Conservation (phyloP, 2,329 filamentous ascomycete species). For the Exophiala dermatitidis region DNA sequence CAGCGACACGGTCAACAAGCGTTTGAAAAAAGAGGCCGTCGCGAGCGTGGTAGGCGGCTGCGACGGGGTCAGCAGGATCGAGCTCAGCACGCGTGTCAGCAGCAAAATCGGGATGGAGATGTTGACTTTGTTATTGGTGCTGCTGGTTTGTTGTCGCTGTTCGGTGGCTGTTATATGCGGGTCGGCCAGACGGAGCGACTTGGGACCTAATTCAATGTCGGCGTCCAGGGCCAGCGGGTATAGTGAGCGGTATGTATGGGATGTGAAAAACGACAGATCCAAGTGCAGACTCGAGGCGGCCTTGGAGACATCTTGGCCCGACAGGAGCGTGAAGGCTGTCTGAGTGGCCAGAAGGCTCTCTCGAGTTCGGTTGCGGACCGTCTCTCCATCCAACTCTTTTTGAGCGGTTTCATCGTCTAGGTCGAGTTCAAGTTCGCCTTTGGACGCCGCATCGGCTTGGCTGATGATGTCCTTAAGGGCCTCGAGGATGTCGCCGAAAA, state of each 20-base stretch:
- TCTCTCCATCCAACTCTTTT: constrained; percentile 44
- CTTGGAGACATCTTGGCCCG: constrained; percentile 86
- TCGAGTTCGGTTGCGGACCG: constrained; percentile 65
- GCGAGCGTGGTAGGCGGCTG: constrained; percentile 66
- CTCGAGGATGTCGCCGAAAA: constrained; percentile 93
- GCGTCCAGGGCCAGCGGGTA: constrained; percentile 71
- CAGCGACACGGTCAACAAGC: constrained; percentile 71
- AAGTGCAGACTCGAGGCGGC: constrained; percentile 74
- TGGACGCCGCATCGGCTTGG: constrained; percentile 50
- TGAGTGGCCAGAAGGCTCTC: constrained; percentile 90
- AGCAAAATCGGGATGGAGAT: constrained; percentile 91
- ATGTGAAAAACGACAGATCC: constrained; percentile 91
- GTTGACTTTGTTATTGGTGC: constrained; percentile 65
- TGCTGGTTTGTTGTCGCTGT: not conserved
- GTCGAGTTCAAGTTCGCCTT: constrained; percentile 43
- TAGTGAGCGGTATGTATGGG: constrained; percentile 82
- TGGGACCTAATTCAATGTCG: constrained; percentile 75
- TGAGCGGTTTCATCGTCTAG: constrained; percentile 37
- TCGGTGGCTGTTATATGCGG: constrained; percentile 41
- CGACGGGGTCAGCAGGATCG: constrained; percentile 67
- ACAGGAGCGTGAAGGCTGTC: constrained; percentile 91
- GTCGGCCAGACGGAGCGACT: constrained; percentile 64
- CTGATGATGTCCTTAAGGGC: constrained; percentile 87
- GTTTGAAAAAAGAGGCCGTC: constrained; percentile 88
- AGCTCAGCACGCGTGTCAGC: constrained; percentile 76